A percentile compares a stretch with the other conserved stretches of the same genome.
Conservation (phyloP, 192 early-diverging fungal species). For the Linnemannia zychae region DNA sequence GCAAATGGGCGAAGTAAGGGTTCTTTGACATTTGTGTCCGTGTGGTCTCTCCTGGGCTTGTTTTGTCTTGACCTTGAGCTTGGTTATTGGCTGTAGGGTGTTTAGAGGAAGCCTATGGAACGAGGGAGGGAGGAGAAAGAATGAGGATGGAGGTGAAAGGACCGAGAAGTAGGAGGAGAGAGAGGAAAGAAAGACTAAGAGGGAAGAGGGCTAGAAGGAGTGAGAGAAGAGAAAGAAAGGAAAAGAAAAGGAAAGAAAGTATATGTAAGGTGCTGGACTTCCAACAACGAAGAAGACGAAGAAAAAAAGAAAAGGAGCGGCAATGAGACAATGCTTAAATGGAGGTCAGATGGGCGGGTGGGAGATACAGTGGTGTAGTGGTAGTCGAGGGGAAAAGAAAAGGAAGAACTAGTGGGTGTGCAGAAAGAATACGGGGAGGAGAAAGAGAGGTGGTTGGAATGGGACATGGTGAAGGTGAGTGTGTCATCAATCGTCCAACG, state of each 20-base stretch:
- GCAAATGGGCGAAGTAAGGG: conserved; percentile 51
- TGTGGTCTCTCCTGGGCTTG: neutral
- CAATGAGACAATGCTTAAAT: neutral
- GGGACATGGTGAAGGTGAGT: neutral
- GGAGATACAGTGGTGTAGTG: neutral
- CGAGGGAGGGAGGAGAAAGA: neutral
- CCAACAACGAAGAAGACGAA: no score
- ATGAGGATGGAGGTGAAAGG: neutral
- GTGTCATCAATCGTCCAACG: neutral
- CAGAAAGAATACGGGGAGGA: neutral
- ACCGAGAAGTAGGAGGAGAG: neutral
- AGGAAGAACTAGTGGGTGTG: no score
- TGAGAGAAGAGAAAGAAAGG: neutral
- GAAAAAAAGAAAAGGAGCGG: neutral
- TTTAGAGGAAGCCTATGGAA: neutral
- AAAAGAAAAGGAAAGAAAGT: neutral
- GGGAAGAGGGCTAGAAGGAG: neutral
- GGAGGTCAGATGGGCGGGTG: neutral
- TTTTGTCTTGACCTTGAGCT: no score
- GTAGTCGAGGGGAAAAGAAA: neutral
- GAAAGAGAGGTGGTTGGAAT: neutral
- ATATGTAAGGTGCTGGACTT: no score
- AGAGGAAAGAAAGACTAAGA: neutral
- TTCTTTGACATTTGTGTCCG: conserved; percentile 44
- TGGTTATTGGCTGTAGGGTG: neutral